Conservation (phyloP, 2,329 filamentous ascomycete genomes). For the Cordyceps cateniannulata region DNA sequence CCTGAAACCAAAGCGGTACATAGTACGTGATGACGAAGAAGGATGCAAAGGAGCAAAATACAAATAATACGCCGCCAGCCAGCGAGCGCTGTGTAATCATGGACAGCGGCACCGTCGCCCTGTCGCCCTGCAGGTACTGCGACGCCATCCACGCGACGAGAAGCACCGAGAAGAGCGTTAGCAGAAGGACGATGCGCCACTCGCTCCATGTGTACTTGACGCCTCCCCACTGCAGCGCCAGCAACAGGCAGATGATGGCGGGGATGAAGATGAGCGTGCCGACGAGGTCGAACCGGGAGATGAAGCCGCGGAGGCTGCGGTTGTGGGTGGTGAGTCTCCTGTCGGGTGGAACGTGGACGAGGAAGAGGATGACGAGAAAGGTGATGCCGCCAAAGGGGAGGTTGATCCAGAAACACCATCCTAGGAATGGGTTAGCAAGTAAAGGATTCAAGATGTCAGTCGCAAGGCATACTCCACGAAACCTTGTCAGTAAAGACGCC, state of each 20-base stretch:
- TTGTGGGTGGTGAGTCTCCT: not conserved
- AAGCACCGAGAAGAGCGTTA: constrained; percentile 32
- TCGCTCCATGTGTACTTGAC: constrained; percentile 22
- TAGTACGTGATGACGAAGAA: constrained; percentile 18
- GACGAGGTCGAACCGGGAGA: not conserved
- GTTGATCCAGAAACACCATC: constrained; percentile 23
- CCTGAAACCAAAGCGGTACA: constrained; percentile 41
- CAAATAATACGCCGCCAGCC: constrained; percentile 46
- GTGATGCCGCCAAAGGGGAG: constrained; percentile 20
- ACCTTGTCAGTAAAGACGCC: not conserved
- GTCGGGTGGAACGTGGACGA: not conserved
- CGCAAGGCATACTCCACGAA: not conserved
- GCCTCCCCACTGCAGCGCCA: constrained; percentile 38
- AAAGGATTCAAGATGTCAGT: not conserved
- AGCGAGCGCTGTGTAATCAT: constrained; percentile 70
- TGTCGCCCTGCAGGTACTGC: constrained; percentile 26
- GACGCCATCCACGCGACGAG: constrained; percentile 32
- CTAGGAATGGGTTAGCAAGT: not conserved
- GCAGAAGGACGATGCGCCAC: constrained; percentile 32
- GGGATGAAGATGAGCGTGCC: constrained; percentile 10
- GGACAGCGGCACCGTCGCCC: constrained; percentile 45
- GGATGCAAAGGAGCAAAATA: constrained; percentile 24
- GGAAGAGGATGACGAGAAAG: constrained; percentile 22
- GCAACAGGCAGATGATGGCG: constrained; percentile 30
- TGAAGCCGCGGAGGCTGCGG: not conserved